Evolutionary conservation across 2,329 filamentous ascomycete genomes (phyloP), one percentile per base, ranked within the genome.

Genomic region (Rutstroemia sp.): DNA sequence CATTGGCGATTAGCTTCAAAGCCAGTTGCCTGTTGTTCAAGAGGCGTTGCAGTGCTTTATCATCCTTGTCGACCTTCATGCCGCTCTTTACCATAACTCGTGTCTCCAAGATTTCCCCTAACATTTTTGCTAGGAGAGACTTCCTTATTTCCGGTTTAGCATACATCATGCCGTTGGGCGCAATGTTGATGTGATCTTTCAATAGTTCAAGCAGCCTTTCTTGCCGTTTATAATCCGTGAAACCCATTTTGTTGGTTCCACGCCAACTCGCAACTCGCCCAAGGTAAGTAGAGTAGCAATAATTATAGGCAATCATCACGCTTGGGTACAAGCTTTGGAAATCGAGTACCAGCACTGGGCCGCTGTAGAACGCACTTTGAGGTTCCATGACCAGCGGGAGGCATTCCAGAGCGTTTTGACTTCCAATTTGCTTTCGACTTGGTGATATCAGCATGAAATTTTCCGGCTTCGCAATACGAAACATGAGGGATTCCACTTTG

Each of bases 401-500:
- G 68, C 94, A 97, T 69, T 97, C 94, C 0, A 97, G 78, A 1
- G 94, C 92, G 68, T 97, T 97, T 68, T 99, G 94, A 25, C 86
- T 83, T 3, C 92, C 92, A 1, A 97, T 92, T 70, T 99, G 94
- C 70, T 91, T 92, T 60, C 86, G 82, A 69, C 87, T 95, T 0
- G 94, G 94, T 6, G 92, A 97, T 1, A 95, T 82, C 0, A 99
- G 78, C 7, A 97, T 76, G 65, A 94, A 95, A 64, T 94, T 96
- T 70, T 99, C 94, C 0, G 94, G 92, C 69, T 99, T 99, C 45
- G 94, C 92, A 64, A 99, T 96, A 45, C 94, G 84, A 67, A 97
- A 96, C 94, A 99, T 97, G 65, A 96, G 85, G 1, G 92, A 96
- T 72, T 99, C 94, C 42, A 99, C 94, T 70, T 99, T 99, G 79